A percentile compares a stretch with the other conserved stretches of the same genome.
phyloP scores from a whole-genome alignment of 371 early-diverging fungal species.

The Batkoa obscura region DNA sequence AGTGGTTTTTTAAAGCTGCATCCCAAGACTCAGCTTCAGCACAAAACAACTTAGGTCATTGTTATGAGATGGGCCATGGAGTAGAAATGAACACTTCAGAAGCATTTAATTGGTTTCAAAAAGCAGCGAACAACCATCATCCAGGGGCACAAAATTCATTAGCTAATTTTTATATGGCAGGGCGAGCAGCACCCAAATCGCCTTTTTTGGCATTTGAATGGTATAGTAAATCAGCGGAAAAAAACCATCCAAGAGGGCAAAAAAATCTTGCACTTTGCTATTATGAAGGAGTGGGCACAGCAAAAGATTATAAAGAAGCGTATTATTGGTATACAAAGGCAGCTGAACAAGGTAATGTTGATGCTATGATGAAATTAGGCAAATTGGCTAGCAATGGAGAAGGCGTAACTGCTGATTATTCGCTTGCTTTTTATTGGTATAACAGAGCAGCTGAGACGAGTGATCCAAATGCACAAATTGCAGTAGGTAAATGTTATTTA shows the following conservation, averaged over 20 bases:
- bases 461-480: conserved; percentile 34
- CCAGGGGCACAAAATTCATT: conserved; percentile 25
- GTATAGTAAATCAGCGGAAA: conserved; percentile 1
- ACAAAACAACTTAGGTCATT: conserved; percentile 55
- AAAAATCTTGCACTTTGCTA: conserved; percentile 60
- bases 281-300: conserved; percentile 49
- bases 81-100: conserved; percentile 17
- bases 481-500: conserved; percentile 37
- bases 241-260: conserved; percentile 13
- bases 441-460: conserved; percentile 28
- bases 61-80: conserved; percentile 58
- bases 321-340: conserved; percentile 41
- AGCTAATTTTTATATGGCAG: conserved; percentile 48
- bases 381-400: conserved; percentile 50
- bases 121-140: conserved; percentile 20
- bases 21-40: conserved; percentile 16
- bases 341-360: conserved; percentile 45
- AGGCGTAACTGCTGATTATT: conserved; percentile 6
- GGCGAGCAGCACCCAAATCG: conserved; percentile 26
- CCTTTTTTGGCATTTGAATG: conserved; percentile 29
- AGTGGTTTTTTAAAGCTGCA: conserved; percentile 49
- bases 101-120: conserved; percentile 22
- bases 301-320: conserved; percentile 30
- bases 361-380: conserved; percentile 48
- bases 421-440: conserved; percentile 28